Evolutionary conservation across 2,329 filamentous ascomycete genomes (phyloP).

Genomic region (Mycosphaerella arachidis): DNA sequence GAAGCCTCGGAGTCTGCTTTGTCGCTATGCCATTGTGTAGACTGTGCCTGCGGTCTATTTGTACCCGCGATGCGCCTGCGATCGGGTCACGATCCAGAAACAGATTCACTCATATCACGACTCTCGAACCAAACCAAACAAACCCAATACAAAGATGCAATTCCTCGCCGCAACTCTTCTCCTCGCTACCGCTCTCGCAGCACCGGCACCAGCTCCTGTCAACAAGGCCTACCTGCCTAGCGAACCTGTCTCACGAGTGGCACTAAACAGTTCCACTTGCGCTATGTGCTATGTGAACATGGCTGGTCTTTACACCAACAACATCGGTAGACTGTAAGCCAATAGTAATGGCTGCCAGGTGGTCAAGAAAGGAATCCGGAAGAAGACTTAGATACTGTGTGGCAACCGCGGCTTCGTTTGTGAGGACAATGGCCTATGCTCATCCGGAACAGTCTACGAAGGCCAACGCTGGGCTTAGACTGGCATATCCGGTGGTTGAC

Average conservation of each 20-base stretch:
- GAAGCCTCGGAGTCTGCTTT: neutral
- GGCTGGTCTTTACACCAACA: conserved; percentile 2
- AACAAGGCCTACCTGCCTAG: neutral
- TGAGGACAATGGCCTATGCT: conserved; percentile 1
- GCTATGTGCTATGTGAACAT: neutral
- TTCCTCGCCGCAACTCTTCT: conserved; percentile 4
- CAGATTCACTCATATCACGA: neutral
- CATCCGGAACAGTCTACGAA: neutral
- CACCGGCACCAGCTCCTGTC: neutral
- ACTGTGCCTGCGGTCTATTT: neutral
- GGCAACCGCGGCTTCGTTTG: neutral
- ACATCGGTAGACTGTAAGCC: conserved; percentile 4
- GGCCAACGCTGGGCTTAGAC: conserved; percentile 2
- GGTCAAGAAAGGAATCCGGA: neutral
- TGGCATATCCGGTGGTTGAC: conserved; percentile 5
- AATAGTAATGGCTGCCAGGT: conserved; percentile 3
- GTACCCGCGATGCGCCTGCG: neutral
- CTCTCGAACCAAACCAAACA: neutral
- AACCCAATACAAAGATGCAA: neutral
- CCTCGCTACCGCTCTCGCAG: conserved; percentile 2
- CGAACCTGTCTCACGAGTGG: neutral
- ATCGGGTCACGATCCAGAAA: neutral
- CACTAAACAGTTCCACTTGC: conserved; percentile 1
- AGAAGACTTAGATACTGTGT: neutral
- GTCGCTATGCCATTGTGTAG: neutral